phyloP scores from a whole-genome alignment of 2,329 filamentous ascomycete species.

The Alternaria sp. region DNA sequence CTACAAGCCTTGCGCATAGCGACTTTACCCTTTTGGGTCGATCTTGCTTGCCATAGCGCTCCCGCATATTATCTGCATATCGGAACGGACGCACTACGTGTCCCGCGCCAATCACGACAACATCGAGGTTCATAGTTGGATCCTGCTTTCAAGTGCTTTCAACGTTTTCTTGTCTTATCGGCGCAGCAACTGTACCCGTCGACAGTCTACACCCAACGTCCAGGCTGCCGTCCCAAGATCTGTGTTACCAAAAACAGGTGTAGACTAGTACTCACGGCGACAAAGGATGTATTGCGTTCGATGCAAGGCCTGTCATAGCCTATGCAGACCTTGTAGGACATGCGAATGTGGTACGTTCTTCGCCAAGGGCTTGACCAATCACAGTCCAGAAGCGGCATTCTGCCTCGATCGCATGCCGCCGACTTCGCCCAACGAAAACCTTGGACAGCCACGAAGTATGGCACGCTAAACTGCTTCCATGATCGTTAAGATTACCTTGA shows the following conservation, averaged over 20 bases:
- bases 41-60: constrained; percentile 36
- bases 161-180: background rate
- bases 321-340: constrained; percentile 33
- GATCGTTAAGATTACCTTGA: background rate
- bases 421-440: constrained; percentile 33
- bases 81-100: constrained; percentile 24
- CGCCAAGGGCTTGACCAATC: constrained; percentile 29
- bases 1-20: constrained; percentile 23
- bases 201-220: background rate
- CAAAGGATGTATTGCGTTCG: constrained; percentile 13
- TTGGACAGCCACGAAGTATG: constrained; percentile 12
- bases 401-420: constrained; percentile 32
- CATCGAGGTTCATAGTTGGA: background rate
- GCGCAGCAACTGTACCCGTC: background rate
- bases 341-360: constrained; percentile 27
- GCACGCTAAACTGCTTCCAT: constrained; percentile 23
- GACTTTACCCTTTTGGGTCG: constrained; percentile 23
- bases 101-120: constrained; percentile 24
- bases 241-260: background rate
- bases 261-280: background rate
- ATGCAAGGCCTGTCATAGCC: constrained; percentile 25
- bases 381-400: constrained; percentile 26
- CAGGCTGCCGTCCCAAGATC: background rate
- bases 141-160: background rate
- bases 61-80: constrained; percentile 37